Conservation (phyloP, 805 yeast genomes). For the Starmerella stigmatis region DNA sequence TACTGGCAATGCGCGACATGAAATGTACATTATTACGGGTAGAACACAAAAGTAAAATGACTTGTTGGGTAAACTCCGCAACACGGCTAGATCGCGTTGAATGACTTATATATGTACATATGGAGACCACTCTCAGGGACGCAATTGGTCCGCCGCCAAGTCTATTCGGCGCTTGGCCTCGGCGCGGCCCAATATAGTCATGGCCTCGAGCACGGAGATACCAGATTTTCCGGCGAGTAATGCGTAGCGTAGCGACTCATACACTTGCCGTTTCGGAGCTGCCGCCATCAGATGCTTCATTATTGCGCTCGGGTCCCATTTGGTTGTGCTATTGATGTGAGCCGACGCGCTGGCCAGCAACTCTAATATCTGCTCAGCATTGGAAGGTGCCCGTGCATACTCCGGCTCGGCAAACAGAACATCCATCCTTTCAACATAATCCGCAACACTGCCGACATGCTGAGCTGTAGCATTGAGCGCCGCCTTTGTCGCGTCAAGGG, state of each 20-base stretch:
- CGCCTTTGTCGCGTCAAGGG: constrained; percentile 31
- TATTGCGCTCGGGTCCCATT: constrained; percentile 7
- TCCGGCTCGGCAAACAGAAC: constrained; percentile 12
- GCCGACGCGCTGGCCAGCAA: constrained; percentile 4
- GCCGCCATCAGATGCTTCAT: constrained; percentile 1
- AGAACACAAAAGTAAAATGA: no score
- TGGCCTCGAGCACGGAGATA: constrained; percentile 47
- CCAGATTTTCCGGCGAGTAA: constrained; percentile 65
- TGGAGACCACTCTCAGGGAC: not conserved
- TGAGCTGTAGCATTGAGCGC: constrained; percentile 40
- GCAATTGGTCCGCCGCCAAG: no score
- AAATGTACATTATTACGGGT: no score
- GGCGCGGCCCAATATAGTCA: constrained; percentile 32
- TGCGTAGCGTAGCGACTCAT: constrained; percentile 54
- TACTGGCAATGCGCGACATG: no score
- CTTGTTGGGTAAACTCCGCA: no score
- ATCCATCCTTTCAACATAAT: constrained; percentile 38
- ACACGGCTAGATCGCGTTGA: no score
- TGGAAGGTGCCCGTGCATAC: constrained; percentile 10
- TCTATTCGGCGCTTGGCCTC: not conserved
- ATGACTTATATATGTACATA: not conserved
- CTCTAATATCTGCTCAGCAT: not conserved
- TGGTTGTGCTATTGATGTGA: not conserved
- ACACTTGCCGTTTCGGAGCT: constrained; percentile 31
- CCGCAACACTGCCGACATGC: constrained; percentile 44